Conservation (phyloP, 2,329 filamentous ascomycete species). For the Cladobotryum protrusum region DNA sequence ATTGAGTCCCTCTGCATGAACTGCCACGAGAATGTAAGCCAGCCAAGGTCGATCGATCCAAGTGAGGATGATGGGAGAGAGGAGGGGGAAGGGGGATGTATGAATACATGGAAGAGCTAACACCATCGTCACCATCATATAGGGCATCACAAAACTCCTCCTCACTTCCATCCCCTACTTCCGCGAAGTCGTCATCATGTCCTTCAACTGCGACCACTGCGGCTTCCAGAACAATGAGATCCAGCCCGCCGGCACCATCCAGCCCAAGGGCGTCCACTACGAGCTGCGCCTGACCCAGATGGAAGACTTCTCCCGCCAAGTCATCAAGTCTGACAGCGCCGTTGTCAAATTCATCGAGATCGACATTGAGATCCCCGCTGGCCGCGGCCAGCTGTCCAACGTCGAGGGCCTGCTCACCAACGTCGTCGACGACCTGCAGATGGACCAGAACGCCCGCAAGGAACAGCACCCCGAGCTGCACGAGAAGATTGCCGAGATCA, state of each 20-base stretch:
- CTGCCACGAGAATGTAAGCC: constrained; percentile 66
- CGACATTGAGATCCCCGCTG: constrained; percentile 87
- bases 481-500: constrained; percentile 69
- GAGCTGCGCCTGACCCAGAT: constrained; percentile 68
- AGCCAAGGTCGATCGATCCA: not conserved
- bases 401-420: constrained; percentile 79
- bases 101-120: too few species aligned
- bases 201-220: constrained; percentile 88
- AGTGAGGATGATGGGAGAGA: too few species aligned
- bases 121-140: too few species aligned
- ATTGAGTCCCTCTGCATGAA: constrained; percentile 83
- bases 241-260: constrained; percentile 85
- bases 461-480: constrained; percentile 70
- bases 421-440: constrained; percentile 72
- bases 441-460: constrained; percentile 78
- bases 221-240: constrained; percentile 87
- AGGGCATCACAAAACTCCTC: constrained; percentile 81
- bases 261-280: constrained; percentile 80
- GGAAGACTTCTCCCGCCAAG: constrained; percentile 74
- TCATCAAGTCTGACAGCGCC: constrained; percentile 88
- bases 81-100: too few species aligned
- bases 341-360: constrained; percentile 83
- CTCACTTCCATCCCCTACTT: constrained; percentile 95
- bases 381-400: constrained; percentile 87
- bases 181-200: constrained; percentile 95